Percentiles rank a stretch among this genome's conserved stretches.
Conservation (phyloP, 2,329 filamentous ascomycete genomes). For the Trichoderma brevicompactum region DNA sequence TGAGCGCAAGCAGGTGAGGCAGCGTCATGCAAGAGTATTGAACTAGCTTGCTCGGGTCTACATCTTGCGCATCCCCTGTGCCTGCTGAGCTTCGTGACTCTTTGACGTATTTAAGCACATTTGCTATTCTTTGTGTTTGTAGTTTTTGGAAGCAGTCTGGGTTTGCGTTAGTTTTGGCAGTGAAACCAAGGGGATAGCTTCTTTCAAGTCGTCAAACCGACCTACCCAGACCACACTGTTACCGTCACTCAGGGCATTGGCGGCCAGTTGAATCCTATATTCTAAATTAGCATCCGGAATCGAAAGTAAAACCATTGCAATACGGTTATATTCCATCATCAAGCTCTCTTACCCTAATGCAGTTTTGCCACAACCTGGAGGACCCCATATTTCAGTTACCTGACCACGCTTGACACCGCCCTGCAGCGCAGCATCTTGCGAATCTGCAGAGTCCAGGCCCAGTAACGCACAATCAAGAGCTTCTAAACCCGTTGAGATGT, state of each 20-base stretch:
- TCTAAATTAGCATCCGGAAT: constrained; percentile 28
- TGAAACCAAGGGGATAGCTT: neutral
- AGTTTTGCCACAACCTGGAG: constrained; percentile 85
- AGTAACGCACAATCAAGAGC: constrained; percentile 56
- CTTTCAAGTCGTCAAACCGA: constrained; percentile 49
- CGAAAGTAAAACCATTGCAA: neutral
- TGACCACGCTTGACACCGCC: constrained; percentile 75
- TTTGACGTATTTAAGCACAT: constrained; percentile 35
- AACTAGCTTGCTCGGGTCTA: constrained; percentile 43
- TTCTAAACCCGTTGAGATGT: constrained; percentile 60
- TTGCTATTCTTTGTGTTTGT: constrained; percentile 37
- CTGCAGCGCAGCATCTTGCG: constrained; percentile 29
- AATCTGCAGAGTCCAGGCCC: constrained; percentile 27
- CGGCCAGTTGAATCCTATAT: constrained; percentile 67
- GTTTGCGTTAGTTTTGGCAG: neutral
- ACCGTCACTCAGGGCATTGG: constrained; percentile 63
- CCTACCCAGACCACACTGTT: constrained; percentile 80
- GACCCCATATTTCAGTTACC: constrained; percentile 86
- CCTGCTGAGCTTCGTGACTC: constrained; percentile 22
- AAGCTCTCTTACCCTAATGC: constrained; percentile 65
- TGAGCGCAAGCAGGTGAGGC: constrained; percentile 73
- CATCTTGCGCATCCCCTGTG: constrained; percentile 30
- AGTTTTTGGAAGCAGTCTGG: constrained; percentile 55
- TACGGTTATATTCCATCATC: neutral
- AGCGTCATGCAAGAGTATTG: constrained; percentile 64